Base-by-base conservation (phyloP, 177 flowering plant genomes). In the Vitis hybrid region DNA sequence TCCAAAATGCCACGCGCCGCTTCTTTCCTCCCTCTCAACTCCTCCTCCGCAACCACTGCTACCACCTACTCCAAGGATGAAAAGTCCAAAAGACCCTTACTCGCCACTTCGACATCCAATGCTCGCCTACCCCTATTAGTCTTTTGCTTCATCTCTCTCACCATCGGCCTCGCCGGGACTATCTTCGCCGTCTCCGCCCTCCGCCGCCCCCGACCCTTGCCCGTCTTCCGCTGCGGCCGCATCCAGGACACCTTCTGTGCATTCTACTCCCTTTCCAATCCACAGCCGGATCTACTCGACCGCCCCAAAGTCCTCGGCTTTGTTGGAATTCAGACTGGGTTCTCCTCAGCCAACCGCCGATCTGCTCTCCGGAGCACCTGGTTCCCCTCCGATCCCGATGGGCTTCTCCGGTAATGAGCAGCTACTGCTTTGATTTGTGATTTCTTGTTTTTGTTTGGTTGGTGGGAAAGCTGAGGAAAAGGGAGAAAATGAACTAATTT, bases 271-370 rank as follows among this genome's bases (percentile, higher is more conserved):
- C 3, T 24, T 19, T 65, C 81, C 18, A 56, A 11, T 52, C 60
- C 81, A 46, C 62, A 80, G 6, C 64, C 60, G 52, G 69, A 60
- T 1, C 18, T 46, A 27, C 8, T 24, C 60, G 77, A 74, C 21
- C 69, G 80, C 19, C 85, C 79, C 4, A 86, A 87, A 74, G 74
- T 87, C 56, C 73, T 89, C 1, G 91, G 89, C 2, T 84, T 90
- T 27, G 94, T 90, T 4, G 94, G 94, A 1, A 74, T 90, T 40
- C 91, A 88, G 71, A 90, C 91, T 10, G 87, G 87, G 1, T 86
- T 90, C 71, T 75, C 71, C 1, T 82, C 91, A 2, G 77, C 13
- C 19, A 86, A 71, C 61, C 84, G 89, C 30, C 81, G 90, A 1
- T 65, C 66, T 1, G 74, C 90, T 2, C 68, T 90, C 35, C 69